Conservation (phyloP, 2,329 filamentous ascomycete genomes). For the Emericellopsis atlantica region DNA sequence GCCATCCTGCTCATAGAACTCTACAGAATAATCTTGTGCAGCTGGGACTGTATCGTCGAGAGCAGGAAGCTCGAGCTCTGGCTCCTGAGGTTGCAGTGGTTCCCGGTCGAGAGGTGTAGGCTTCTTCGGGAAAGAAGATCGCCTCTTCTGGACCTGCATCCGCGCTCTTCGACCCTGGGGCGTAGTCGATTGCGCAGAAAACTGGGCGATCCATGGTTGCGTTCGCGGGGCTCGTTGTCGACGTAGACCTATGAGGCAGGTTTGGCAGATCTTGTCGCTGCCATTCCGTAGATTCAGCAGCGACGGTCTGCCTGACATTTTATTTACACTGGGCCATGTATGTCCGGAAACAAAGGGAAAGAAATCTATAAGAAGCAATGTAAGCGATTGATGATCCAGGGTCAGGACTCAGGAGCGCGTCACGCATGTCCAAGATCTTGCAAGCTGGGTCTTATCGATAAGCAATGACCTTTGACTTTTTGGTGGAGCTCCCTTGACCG, state of each 20-base stretch:
- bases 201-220: conserved; percentile 15
- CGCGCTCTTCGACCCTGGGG: conserved; percentile 8
- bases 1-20: conserved; percentile 34
- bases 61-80: conserved; percentile 10
- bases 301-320: conserved; percentile 21
- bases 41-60: not conserved
- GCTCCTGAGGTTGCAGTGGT: conserved; percentile 1
- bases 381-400: not conserved
- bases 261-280: conserved; percentile 22
- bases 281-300: conserved; percentile 20
- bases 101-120: too few relatives aligned
- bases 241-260: conserved; percentile 19
- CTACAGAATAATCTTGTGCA: conserved; percentile 17
- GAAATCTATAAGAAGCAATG: not conserved
- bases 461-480: conserved; percentile 5
- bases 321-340: conserved; percentile 4
- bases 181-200: conserved; percentile 15
- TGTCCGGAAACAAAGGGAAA: not conserved
- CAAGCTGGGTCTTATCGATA: conserved; percentile 16
- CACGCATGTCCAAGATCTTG: not conserved
- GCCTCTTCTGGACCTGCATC: conserved; percentile 10
- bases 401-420: not conserved
- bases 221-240: conserved; percentile 9
- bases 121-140: not conserved
- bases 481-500: conserved; percentile 11